Conservation (phyloP, 2,329 filamentous ascomycete species). For the Penicillium crustosum region DNA sequence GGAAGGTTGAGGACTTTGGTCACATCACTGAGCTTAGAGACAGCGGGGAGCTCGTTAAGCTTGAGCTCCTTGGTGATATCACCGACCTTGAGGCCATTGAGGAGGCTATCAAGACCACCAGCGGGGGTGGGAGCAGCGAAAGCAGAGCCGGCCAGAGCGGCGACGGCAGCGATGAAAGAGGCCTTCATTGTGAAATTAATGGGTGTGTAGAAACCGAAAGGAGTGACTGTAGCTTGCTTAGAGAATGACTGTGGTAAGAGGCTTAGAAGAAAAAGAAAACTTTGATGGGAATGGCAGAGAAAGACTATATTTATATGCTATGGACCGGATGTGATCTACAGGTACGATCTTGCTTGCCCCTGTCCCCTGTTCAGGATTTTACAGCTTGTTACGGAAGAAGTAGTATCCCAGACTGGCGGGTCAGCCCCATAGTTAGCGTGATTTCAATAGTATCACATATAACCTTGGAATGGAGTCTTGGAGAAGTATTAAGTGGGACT, state of each 20-base stretch:
- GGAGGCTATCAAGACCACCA: conserved; percentile 12
- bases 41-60: conserved; percentile 17
- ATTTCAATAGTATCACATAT: neutral
- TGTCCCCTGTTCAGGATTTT: neutral
- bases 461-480: neutral
- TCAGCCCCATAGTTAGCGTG: conserved; percentile 4
- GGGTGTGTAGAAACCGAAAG: conserved; percentile 12
- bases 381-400: neutral
- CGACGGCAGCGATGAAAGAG: conserved; percentile 25
- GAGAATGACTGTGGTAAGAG: conserved; percentile 22
- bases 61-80: conserved; percentile 21
- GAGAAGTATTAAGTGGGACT: conserved; percentile 6
- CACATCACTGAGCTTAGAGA: conserved; percentile 21
- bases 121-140: conserved; percentile 8
- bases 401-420: neutral
- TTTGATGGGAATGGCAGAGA: neutral
- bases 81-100: conserved; percentile 21
- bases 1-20: conserved; percentile 18
- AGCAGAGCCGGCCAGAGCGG: conserved; percentile 20
- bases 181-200: conserved; percentile 27
- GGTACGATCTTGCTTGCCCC: conserved; percentile 3
- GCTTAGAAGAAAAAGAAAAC: conserved; percentile 3
- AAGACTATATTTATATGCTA: conserved; percentile 7
- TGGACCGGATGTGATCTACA: neutral
- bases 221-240: conserved; percentile 12